Percentiles rank a stretch among this genome's conserved stretches.
phyloP scores from a whole-genome alignment of 1,139 yeast genomes.

The Zygosaccharomyces sapae region DNA sequence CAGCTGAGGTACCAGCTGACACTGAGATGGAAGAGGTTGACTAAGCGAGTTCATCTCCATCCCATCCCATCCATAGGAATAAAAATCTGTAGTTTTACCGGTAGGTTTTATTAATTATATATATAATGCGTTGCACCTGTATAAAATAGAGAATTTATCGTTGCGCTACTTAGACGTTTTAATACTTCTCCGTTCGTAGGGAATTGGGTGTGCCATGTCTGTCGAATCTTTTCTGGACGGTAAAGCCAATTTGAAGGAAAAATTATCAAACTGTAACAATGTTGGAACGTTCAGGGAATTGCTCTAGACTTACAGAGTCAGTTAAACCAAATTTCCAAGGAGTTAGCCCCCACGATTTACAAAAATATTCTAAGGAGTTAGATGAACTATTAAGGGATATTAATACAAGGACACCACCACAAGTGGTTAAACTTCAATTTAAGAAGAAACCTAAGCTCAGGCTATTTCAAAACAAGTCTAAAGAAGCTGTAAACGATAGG shows the following conservation, averaged over 20 bases:
- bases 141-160: slow-evolving; percentile 11
- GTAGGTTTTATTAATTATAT: not conserved
- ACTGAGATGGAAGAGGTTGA: slow-evolving; percentile 99
- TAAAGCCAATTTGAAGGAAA: not conserved
- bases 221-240: not conserved
- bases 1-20: slow-evolving; percentile 70
- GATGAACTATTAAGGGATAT: slow-evolving; percentile 18
- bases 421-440: slow-evolving; percentile 10
- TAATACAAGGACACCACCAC: slow-evolving; percentile 11
- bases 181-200: no score
- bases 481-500: not conserved
- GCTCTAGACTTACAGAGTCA: slow-evolving; percentile 13
- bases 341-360: slow-evolving; percentile 23
- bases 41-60: slow-evolving; percentile 40
- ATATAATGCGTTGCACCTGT: slow-evolving; percentile 14
- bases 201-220: no score
- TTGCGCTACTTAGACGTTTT: no score
- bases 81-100: not conserved
- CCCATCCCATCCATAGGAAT: slow-evolving; percentile 1
- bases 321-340: slow-evolving; percentile 15
- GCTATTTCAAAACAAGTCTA: not conserved
- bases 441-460: slow-evolving; percentile 9
- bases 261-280: not conserved
- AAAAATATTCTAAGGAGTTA: slow-evolving; percentile 19
- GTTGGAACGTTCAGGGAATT: slow-evolving; percentile 7